phyloP scores from a whole-genome alignment of 768 basidiomycete genomes.

The Gelatoporia subvermispora region DNA sequence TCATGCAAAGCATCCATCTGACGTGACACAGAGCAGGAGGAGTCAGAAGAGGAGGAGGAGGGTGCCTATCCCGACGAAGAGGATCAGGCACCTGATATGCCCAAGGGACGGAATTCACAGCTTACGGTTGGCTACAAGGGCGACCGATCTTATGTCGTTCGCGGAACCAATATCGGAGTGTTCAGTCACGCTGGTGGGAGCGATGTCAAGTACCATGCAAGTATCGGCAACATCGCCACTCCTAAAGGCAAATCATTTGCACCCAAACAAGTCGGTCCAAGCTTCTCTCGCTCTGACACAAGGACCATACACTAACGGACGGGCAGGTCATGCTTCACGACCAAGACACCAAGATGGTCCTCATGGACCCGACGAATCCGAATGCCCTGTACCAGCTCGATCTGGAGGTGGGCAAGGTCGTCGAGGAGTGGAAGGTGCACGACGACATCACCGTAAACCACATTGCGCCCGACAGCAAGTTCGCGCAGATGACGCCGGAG shows the following conservation, averaged over 20 bases:
- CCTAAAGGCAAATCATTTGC: constrained; percentile 80
- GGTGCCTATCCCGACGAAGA: constrained; percentile 35
- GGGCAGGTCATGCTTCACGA: constrained; percentile 91
- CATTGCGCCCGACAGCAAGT: constrained; percentile 91
- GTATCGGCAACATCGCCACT: constrained; percentile 78
- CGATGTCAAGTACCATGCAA: constrained; percentile 77
- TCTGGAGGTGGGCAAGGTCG: constrained; percentile 90
- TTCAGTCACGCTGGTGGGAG: constrained; percentile 71
- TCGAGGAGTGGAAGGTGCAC: constrained; percentile 99
- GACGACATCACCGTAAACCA: constrained; percentile 82
- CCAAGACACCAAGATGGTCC: constrained; percentile 92
- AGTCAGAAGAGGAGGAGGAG: constrained; percentile 30
- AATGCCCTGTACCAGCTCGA: constrained; percentile 88
- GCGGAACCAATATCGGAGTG: constrained; percentile 88
- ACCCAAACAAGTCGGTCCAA: constrained; percentile 67
- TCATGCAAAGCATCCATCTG: neutral
- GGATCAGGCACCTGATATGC: constrained; percentile 34
- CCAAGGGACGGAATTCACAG: constrained; percentile 73
- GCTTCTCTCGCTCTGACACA: neutral
- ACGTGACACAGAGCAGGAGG: constrained; percentile 18
- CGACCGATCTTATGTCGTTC: constrained; percentile 89
- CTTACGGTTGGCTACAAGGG: constrained; percentile 94
- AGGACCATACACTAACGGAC: neutral
- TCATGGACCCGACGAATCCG: constrained; percentile 79
- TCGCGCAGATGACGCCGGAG: constrained; percentile 86